phyloP scores from a whole-genome alignment of 2,329 filamentous ascomycete genomes.

The Coniochaeta prunicola region DNA sequence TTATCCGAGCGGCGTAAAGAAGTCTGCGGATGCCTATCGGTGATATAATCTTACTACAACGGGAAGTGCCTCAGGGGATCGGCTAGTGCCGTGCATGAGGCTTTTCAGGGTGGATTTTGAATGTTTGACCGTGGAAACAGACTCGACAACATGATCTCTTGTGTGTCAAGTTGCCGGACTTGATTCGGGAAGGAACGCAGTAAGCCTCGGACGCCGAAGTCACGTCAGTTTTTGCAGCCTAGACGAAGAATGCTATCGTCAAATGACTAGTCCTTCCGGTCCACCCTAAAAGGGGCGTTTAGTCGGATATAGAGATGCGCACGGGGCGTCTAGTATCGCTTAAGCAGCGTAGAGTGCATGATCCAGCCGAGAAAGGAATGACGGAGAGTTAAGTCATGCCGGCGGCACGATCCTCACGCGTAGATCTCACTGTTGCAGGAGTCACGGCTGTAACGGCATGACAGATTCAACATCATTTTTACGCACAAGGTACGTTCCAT shows the following conservation, averaged over 20 bases:
- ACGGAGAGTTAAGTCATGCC: background rate
- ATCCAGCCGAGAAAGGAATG: background rate
- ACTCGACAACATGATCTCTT: too few relatives aligned
- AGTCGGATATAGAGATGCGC: background rate
- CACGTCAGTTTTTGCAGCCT: background rate
- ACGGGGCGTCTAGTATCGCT: background rate
- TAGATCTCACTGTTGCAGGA: background rate
- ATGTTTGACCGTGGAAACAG: too few relatives aligned
- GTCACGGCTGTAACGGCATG: background rate
- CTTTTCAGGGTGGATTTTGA: too few relatives aligned
- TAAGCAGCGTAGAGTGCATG: background rate
- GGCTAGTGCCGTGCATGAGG: background rate
- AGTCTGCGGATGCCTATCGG: background rate
- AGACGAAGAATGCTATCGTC: background rate
- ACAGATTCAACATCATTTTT: background rate
- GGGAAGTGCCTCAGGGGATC: too few relatives aligned
- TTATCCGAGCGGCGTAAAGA: background rate
- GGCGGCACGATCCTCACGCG: background rate
- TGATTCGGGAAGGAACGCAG: background rate
- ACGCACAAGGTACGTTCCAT: background rate
- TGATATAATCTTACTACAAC: too few relatives aligned
- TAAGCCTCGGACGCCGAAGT: background rate
- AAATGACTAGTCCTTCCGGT: background rate
- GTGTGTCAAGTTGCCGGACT: too few relatives aligned
- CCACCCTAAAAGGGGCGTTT: background rate